phyloP scores from a whole-genome alignment of 371 early-diverging fungal species.

The Syncephalastrum monosporum region DNA sequence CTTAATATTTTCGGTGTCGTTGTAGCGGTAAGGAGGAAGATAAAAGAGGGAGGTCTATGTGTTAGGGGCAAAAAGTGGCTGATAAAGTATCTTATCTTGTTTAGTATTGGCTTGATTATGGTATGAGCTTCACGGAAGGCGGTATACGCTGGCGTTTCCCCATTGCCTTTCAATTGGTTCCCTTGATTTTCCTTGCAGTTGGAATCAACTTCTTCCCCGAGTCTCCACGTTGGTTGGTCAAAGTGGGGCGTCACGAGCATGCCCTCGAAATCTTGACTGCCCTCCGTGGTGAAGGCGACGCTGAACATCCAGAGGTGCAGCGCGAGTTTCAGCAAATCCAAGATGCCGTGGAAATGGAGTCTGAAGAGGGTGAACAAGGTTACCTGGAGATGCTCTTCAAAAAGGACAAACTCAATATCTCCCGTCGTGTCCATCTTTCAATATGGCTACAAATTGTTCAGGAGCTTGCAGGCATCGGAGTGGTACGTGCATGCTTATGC shows the following conservation, averaged over 20 bases:
- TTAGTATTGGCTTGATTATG: slow-evolving; percentile 43
- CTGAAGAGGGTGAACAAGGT: slow-evolving; percentile 33
- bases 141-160: slow-evolving; percentile 44
- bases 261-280: slow-evolving; percentile 37
- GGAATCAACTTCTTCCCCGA: slow-evolving; percentile 43
- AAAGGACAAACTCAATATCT: slow-evolving; percentile 34
- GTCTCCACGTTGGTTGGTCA: slow-evolving; percentile 35
- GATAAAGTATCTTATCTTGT: background rate
- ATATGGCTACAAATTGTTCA: slow-evolving; percentile 45
- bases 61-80: slow-evolving; percentile 8
- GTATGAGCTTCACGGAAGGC: slow-evolving; percentile 34
- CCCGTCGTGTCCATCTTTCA: slow-evolving; percentile 41
- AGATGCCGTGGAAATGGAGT: slow-evolving; percentile 23
- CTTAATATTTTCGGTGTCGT: slow-evolving; percentile 47
- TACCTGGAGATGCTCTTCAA: slow-evolving; percentile 37
- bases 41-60: slow-evolving; percentile 11
- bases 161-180: slow-evolving; percentile 40
- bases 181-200: slow-evolving; percentile 28
- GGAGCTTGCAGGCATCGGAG: slow-evolving; percentile 37
- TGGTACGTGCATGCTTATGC: slow-evolving; percentile 11
- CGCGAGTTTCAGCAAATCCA: slow-evolving; percentile 34
- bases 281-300: slow-evolving; percentile 38
- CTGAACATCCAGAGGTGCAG: slow-evolving; percentile 32
- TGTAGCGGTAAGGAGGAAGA: slow-evolving; percentile 25
- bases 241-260: slow-evolving; percentile 35